Percentiles rank a stretch among this genome's conserved stretches.
phyloP scores from a whole-genome alignment of 2,329 filamentous ascomycete genomes.

The Penicillium brasilianum region DNA sequence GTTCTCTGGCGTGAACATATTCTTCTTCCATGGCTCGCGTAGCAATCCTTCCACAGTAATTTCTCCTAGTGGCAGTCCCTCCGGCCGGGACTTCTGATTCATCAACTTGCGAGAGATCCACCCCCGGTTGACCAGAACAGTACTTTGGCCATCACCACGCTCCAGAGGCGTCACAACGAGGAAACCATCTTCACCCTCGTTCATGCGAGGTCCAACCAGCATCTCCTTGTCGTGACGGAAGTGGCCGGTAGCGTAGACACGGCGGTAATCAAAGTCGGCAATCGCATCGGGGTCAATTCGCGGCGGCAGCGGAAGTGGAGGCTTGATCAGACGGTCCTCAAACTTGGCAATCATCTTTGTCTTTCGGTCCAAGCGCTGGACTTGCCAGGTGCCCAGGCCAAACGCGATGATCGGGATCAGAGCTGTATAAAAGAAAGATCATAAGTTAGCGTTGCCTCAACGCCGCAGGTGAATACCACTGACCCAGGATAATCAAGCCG shows the following conservation, averaged over 20 bases:
- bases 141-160: conserved; percentile 63
- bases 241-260: conserved; percentile 74
- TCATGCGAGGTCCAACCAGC: conserved; percentile 88
- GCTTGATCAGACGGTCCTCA: conserved; percentile 86
- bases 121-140: conserved; percentile 84
- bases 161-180: conserved; percentile 92
- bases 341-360: conserved; percentile 87
- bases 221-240: conserved; percentile 93
- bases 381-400: conserved; percentile 89
- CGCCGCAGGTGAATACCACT: conserved; percentile 9
- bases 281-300: conserved; percentile 80
- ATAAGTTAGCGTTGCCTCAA: conserved; percentile 15
- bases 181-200: conserved; percentile 87
- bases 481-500: conserved; percentile 78
- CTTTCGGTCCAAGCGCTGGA: conserved; percentile 92
- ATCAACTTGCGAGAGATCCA: conserved; percentile 84
- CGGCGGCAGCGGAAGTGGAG: conserved; percentile 83
- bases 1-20: conserved; percentile 95
- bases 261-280: conserved; percentile 87
- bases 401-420: conserved; percentile 93
- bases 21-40: conserved; percentile 92
- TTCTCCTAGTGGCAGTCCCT: conserved; percentile 70
- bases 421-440: conserved; percentile 53
- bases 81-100: conserved; percentile 65
- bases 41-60: conserved; percentile 83